Evolutionary conservation across 73 alveolate species (phyloP).

Genomic region (Symbiodinium natans): DNA sequence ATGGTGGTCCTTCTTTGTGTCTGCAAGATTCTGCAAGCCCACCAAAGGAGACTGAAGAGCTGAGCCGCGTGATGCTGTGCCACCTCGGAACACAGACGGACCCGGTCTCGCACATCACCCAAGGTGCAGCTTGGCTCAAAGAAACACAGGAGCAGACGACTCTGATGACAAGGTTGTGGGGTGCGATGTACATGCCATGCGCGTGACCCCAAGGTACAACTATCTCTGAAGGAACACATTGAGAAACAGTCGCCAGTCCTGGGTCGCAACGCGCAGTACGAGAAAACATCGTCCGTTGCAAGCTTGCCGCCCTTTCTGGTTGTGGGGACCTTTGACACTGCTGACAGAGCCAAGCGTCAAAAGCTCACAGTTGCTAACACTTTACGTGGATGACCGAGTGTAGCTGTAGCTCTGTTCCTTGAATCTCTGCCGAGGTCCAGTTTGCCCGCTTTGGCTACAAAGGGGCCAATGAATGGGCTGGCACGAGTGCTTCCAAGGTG

Average conservation of each 20-base stretch:
- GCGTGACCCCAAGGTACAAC: slow-evolving; percentile 18
- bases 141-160: neutral
- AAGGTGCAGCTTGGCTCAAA: slow-evolving; percentile 19
- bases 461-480: slow-evolving; percentile 93
- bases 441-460: slow-evolving; percentile 86
- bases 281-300: slow-evolving; percentile 47
- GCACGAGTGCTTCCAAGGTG: slow-evolving; percentile 88
- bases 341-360: slow-evolving; percentile 35
- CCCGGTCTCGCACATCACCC: slow-evolving; percentile 84
- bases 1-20: neutral
- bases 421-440: slow-evolving; percentile 27
- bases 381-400: slow-evolving; percentile 19
- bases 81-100: slow-evolving; percentile 89
- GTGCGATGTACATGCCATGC: neutral
- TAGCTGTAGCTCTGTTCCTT: neutral
- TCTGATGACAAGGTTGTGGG: neutral
- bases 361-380: neutral
- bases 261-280: slow-evolving; percentile 94
- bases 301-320: slow-evolving; percentile 74
- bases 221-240: slow-evolving; percentile 75
- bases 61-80: slow-evolving; percentile 75
- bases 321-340: neutral
- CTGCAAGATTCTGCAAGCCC: too few species aligned
- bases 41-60: slow-evolving; percentile 67
- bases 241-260: slow-evolving; percentile 66